Percentiles rank a stretch among this genome's conserved stretches.
Evolutionary conservation across 192 early-diverging fungal species (phyloP).

Genomic region (Martensiomyces pterosporus): DNA sequence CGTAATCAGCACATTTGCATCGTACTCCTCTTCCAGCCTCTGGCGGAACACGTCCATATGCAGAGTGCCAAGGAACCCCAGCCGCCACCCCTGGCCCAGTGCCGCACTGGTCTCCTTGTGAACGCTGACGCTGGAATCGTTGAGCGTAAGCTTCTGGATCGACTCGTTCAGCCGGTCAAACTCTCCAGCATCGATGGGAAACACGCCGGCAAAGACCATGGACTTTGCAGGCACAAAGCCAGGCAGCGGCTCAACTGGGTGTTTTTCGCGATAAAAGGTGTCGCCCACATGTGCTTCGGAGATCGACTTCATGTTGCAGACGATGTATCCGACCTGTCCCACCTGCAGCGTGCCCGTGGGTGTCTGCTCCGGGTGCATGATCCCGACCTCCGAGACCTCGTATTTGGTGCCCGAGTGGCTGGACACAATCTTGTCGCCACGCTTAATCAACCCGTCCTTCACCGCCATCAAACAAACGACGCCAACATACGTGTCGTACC

Average conservation of each 20-base stretch:
- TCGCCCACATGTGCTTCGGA: conserved; percentile 94
- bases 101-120: conserved; percentile 80
- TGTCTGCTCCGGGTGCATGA: conserved; percentile 89
- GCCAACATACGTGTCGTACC: conserved; percentile 97
- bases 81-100: conserved; percentile 91
- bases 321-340: conserved; percentile 89
- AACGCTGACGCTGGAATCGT: conserved; percentile 88
- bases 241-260: conserved; percentile 67
- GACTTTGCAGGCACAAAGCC: conserved; percentile 94
- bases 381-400: conserved; percentile 86
- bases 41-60: conserved; percentile 99
- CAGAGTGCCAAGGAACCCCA: conserved; percentile 93
- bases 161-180: conserved; percentile 86
- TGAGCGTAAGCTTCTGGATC: conserved; percentile 89
- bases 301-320: conserved; percentile 89
- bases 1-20: conserved; percentile 85
- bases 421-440: conserved; percentile 79
- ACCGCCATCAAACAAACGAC: conserved; percentile 94
- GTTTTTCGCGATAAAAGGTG: conserved; percentile 76
- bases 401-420: conserved; percentile 73
- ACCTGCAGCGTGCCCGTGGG: conserved; percentile 49
- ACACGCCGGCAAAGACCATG: conserved; percentile 95
- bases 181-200: conserved; percentile 86
- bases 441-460: conserved; percentile 70
- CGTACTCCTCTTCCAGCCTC: conserved; percentile 90